phyloP scores from a whole-genome alignment of 495 filamentous ascomycete species.

The Penicillium soppii region DNA sequence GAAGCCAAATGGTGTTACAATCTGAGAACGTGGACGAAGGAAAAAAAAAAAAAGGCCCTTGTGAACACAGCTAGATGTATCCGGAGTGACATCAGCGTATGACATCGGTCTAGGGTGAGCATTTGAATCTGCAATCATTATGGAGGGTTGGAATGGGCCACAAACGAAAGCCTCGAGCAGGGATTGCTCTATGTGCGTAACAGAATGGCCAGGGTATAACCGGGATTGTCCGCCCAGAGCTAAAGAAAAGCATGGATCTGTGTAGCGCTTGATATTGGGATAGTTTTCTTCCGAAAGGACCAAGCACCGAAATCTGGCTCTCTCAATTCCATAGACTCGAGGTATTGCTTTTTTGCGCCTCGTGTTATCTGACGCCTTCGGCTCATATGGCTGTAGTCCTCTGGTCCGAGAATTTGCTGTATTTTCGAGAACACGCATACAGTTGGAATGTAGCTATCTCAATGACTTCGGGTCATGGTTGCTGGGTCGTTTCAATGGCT shows the following conservation, averaged over 20 bases:
- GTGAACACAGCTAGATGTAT: constrained; percentile 19
- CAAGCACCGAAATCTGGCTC: constrained; percentile 12
- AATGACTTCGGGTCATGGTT: too few relatives aligned
- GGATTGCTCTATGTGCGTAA: constrained; percentile 22
- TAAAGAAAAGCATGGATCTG: constrained; percentile 22
- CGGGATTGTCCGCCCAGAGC: constrained; percentile 24
- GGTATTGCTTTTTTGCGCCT: constrained; percentile 9
- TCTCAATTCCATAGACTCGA: neutral
- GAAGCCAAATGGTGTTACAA: constrained; percentile 19
- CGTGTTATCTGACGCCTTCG: neutral
- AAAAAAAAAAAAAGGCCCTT: constrained; percentile 10
- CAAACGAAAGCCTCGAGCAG: constrained; percentile 20
- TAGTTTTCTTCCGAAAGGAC: constrained; percentile 23
- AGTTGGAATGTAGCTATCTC: neutral
- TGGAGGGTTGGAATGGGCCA: constrained; percentile 13
- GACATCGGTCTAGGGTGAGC: constrained; percentile 8
- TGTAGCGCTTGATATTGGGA: constrained; percentile 23
- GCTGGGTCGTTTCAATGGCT: neutral
- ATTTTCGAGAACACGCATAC: neutral
- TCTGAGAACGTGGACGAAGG: constrained; percentile 21
- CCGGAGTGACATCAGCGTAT: constrained; percentile 21
- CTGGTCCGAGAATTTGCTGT: neutral
- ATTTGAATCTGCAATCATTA: constrained; percentile 15
- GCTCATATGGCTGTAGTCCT: neutral
- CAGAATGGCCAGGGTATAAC: constrained; percentile 20